Percentiles rank a stretch among this genome's conserved stretches.
Evolutionary conservation across 768 basidiomycete species (phyloP).

Genomic region (Tubosaeta sp.): DNA sequence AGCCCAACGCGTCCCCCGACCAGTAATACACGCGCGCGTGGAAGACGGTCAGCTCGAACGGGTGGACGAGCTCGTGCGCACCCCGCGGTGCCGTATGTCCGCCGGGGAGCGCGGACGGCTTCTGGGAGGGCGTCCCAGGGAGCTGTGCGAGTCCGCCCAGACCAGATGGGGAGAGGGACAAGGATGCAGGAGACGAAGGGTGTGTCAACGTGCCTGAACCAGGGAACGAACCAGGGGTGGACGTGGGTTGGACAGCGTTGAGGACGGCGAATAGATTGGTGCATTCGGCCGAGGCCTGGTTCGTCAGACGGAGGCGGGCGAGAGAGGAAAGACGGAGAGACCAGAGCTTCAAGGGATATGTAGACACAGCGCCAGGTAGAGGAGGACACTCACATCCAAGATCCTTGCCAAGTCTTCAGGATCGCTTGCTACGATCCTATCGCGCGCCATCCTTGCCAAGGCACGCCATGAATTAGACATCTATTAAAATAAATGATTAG

Average conservation of each 20-base stretch:
- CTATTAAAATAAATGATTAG: conserved; percentile 35
- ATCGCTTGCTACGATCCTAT: conserved; percentile 64
- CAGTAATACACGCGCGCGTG: conserved; percentile 73
- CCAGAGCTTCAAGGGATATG: conserved; percentile 56
- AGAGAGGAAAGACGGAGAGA: conserved; percentile 76
- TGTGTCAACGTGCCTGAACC: conserved; percentile 7
- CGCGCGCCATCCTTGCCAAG: conserved; percentile 78
- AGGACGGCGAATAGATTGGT: conserved; percentile 74
- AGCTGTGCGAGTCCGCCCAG: conserved; percentile 17
- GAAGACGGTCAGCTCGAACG: conserved; percentile 63
- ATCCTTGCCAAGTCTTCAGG: conserved; percentile 64
- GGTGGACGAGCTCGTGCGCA: conserved; percentile 16
- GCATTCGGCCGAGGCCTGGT: conserved; percentile 83
- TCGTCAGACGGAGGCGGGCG: conserved; percentile 77
- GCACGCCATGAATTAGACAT: conserved; percentile 89
- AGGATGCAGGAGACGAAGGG: conserved; percentile 34
- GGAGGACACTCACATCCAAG: conserved; percentile 51
- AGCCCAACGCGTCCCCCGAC: conserved; percentile 76
- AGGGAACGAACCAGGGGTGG: conserved; percentile 56
- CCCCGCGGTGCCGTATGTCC: neutral
- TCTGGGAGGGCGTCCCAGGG: conserved; percentile 23
- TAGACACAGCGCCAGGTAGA: neutral
- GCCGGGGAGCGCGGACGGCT: conserved; percentile 5
- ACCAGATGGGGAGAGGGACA: conserved; percentile 22
- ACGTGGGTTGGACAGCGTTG: conserved; percentile 48